Base-by-base conservation (phyloP, 345 rosid genomes). In the Acer yangbiense region DNA sequence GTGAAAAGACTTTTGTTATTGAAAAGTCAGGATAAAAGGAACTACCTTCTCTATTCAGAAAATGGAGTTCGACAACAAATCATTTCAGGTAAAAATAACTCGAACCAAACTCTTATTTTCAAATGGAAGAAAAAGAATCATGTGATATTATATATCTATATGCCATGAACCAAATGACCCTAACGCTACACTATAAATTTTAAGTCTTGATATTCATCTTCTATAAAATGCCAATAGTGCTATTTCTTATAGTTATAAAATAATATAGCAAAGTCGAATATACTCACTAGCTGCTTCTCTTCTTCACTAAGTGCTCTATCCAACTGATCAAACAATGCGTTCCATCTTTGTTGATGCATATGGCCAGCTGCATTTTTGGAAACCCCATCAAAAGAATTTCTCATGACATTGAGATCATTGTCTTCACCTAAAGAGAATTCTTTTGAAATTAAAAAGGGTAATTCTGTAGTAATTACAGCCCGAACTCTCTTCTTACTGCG, bases 401-500 rank as follows among this genome's bases (percentile, higher is more conserved):
- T 83, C 73, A 73, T 39, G 18, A 72, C 4, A 69, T 35, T 70
- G 52, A 82, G 78, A 65, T 79, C 71, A 32, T 77, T 78, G 73
- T 81, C 93, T 79, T 88, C 89, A 78, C 84, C 77, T 65, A 88
- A 72, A 54, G 89, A 72, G 83, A 94, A 92, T 77, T 96, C 98
- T 86, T 87, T 94, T 29, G 79, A 76, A 78, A 96, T 81, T 77
- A 96, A 80, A 76, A 89, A 88, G 70, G 95, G 98, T 64, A 96
- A 81, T 69, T 96, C 99, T 46, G 93, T 91, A 7, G 73, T 77
- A 71, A 94, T 87, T 69, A 94, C 98, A 17, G 88, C 90, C 65
- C 83, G 86, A 52, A 94, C 98, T 84, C 94, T 89, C 90, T 89
- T 94, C 89, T 85, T 94, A 87, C 99, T 96, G 6, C 98, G 92